Evolutionary conservation across 139 green algal species (phyloP), one percentile per base, ranked within the genome.

Genomic region (Chlorokybus atmophyticus): DNA sequence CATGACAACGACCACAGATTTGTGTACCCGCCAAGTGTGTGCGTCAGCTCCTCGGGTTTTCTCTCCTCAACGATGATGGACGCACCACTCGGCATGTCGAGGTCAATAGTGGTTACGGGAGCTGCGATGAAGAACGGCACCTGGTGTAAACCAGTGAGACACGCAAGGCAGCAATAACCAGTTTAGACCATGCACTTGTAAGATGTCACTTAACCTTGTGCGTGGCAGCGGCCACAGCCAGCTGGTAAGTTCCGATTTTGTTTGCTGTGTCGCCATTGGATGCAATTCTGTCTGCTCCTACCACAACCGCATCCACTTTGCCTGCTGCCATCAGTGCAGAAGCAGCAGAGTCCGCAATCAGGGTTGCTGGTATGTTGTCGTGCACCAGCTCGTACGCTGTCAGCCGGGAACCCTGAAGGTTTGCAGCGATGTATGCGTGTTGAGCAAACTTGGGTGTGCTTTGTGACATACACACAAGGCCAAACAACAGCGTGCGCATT

Each of bases 51-150:
- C 60, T 82, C 59, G 3, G 68, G 23, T 0, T 49, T 38, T 0
- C 88, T 70, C 71, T 94, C 70, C 77, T 95, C 90, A 42, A 97
- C 95, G 51, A 77, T 71, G 57, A 97, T 97, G 5, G 78, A 57
- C 1, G 41, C 49, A 1, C 90, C 90, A 2, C 69, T 66, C 17
- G 70, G 51, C 2, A 64, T 73, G 26, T 29, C 40, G 1, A 76
- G 59, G 57, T 95, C 88, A 23, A 96, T 68, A 0, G 88, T 94
- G 21, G 87, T 95, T 29, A 78, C 78, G 17, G 87, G 88, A 0
- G 90, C 87, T 1, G 88, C 90, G 44, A 94, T 71, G 62, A 94
- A 98, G 75, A 97, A 96, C 4, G 90, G 89, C 0, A 94, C 63
- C 40, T 75, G 66, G 61, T 87, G 74, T n/a, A n/a, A n/a, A n/a